These are phyloP conservation scores for Tinospora cordifolia DNA, from an alignment of 164 flowering plant genomes.

Conservation along the genomic window DNA sequence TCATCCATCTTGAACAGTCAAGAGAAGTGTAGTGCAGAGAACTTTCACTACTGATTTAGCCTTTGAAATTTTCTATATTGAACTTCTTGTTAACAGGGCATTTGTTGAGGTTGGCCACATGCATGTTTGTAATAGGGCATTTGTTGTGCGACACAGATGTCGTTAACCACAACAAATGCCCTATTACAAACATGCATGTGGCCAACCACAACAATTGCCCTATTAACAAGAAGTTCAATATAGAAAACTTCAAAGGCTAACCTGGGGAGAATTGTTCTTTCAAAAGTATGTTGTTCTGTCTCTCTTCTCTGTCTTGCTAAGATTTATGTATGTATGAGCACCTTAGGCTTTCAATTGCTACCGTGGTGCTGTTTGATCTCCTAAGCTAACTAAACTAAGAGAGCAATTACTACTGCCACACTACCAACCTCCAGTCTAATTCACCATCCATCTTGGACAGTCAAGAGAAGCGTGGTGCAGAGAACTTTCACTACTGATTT, in stretches of 20 bases:
- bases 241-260: not conserved
- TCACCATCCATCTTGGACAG: not conserved
- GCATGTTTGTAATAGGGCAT: not conserved
- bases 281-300: constrained; percentile 23
- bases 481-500: not conserved
- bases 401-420: not conserved
- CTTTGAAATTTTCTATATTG: not conserved
- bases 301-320: not conserved
- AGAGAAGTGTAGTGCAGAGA: not conserved
- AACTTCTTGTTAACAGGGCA: not conserved
- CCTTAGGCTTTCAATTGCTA: not conserved
- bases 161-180: too few relatives aligned
- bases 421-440: not conserved
- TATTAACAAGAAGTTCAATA: not conserved
- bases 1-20: constrained; percentile 1
- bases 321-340: not conserved
- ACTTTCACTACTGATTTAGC: not conserved
- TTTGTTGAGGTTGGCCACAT: not conserved
- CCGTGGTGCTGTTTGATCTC: not conserved
- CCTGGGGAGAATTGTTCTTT: constrained; percentile 30
- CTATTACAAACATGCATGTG: not conserved
- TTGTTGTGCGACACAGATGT: too few relatives aligned
- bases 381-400: not conserved
- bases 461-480: not conserved
- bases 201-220: not conserved